These are phyloP conservation scores for Cadophora sp. DNA, from an alignment of 2,329 filamentous ascomycete genomes.

Conservation along the genomic window DNA sequence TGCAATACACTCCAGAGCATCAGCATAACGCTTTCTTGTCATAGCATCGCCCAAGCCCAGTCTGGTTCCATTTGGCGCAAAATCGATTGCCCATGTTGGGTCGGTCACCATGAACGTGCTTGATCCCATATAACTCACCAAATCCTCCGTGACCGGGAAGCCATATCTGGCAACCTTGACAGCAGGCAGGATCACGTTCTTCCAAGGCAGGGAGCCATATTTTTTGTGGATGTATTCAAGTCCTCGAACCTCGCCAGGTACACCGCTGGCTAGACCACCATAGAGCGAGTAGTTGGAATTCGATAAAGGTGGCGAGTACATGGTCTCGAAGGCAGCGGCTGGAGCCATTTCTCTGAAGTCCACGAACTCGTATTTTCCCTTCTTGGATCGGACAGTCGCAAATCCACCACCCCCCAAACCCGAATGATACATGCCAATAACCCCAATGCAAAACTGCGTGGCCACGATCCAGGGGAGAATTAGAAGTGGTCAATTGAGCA, in stretches of 20 bases:
- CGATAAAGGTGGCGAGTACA: constrained; percentile 63
- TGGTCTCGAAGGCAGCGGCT: constrained; percentile 63
- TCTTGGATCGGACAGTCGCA: constrained; percentile 63
- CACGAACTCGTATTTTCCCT: constrained; percentile 70
- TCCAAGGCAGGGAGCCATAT: constrained; percentile 60
- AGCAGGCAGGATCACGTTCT: constrained; percentile 62
- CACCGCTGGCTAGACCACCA: constrained; percentile 63
- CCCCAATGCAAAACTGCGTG: constrained; percentile 59
- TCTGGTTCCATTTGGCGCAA: constrained; percentile 81
- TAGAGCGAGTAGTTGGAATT: constrained; percentile 57
- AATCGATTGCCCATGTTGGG: constrained; percentile 84
- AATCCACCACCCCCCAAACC: constrained; percentile 74
- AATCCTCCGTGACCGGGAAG: constrained; percentile 64
- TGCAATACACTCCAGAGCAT: constrained; percentile 81
- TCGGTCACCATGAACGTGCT: constrained; percentile 52
- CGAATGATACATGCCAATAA: constrained; percentile 60
- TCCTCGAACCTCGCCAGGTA: constrained; percentile 56
- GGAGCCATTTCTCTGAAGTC: constrained; percentile 75
- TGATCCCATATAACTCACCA: constrained; percentile 65
- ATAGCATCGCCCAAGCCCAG: constrained; percentile 78
- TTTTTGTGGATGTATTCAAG: constrained; percentile 49
- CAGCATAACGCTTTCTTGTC: constrained; percentile 79
- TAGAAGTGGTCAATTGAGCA: constrained; percentile 9
- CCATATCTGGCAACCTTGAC: constrained; percentile 66
- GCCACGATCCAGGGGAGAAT: constrained; percentile 54